Conservation (phyloP, 192 early-diverging fungal species). For the Funneliformis geosporum region DNA sequence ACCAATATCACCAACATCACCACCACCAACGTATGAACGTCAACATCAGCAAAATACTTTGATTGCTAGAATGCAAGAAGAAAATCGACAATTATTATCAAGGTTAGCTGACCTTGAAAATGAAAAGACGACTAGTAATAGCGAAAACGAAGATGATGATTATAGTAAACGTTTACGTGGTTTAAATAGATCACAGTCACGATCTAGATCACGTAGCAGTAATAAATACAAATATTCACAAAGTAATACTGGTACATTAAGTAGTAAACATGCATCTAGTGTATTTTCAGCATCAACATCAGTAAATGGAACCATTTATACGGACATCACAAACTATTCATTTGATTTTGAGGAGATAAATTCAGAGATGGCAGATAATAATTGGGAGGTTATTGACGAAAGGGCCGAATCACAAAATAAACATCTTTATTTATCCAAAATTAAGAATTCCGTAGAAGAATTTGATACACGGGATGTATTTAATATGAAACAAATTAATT, state of each 20-base stretch:
- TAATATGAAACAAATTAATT: slow-evolving; percentile 8
- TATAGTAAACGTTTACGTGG: neutral
- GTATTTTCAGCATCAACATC: neutral
- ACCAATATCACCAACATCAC: neutral
- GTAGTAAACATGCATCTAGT: neutral
- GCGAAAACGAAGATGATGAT: slow-evolving; percentile 14
- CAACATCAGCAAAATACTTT: neutral
- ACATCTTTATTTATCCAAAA: neutral
- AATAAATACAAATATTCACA: neutral
- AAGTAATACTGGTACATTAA: neutral
- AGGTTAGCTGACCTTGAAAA: slow-evolving; percentile 10
- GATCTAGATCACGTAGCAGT: neutral
- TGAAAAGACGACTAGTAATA: slow-evolving; percentile 5
- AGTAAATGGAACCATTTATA: neutral
- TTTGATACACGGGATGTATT: neutral
- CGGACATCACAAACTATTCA: neutral
- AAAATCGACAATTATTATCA: slow-evolving; percentile 28
- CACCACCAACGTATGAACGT: neutral
- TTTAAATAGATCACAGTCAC: neutral
- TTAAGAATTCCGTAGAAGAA: neutral
- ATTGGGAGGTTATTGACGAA: slow-evolving; percentile 4
- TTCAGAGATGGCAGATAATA: neutral
- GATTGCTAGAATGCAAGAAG: slow-evolving; percentile 29
- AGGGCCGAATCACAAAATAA: slow-evolving; percentile 11
- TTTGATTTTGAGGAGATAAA: neutral